Conservation (phyloP, 1,284 basidiomycete species). For the Boletus semigastroideus region DNA sequence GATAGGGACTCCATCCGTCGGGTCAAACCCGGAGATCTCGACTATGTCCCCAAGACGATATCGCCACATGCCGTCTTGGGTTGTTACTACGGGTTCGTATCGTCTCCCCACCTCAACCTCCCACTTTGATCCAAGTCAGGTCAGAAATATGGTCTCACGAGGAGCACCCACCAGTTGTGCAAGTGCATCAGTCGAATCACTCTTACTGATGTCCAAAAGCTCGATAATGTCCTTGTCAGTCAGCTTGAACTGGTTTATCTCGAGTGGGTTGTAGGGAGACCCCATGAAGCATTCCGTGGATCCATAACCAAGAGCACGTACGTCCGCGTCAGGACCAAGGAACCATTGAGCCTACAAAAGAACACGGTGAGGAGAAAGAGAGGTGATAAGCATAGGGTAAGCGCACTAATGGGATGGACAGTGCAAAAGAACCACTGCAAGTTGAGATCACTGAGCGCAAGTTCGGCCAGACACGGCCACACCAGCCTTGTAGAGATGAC, state of each 20-base stretch:
- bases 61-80: conserved; percentile 25
- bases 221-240: conserved; percentile 8
- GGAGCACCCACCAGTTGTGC: conserved; percentile 11
- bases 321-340: conserved; percentile 2
- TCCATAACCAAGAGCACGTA: conserved; percentile 6
- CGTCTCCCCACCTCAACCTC: no score
- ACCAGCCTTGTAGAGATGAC: no score
- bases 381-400: no score
- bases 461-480: no score
- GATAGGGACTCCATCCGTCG: conserved; percentile 19
- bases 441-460: no score
- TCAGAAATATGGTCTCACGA: conserved; percentile 1
- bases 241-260: conserved; percentile 11
- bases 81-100: conserved; percentile 12
- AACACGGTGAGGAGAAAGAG: no score
- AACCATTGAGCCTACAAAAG: background rate
- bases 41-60: conserved; percentile 26
- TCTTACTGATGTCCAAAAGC: conserved; percentile 16
- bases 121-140: background rate
- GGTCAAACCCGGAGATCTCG: conserved; percentile 22
- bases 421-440: no score
- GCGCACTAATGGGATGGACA: no score
- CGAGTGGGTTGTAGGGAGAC: background rate
- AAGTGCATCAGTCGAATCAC: conserved; percentile 2
- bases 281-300: conserved; percentile 11